Conservation (phyloP, 768 basidiomycete species). For the Termitomyces sp. region DNA sequence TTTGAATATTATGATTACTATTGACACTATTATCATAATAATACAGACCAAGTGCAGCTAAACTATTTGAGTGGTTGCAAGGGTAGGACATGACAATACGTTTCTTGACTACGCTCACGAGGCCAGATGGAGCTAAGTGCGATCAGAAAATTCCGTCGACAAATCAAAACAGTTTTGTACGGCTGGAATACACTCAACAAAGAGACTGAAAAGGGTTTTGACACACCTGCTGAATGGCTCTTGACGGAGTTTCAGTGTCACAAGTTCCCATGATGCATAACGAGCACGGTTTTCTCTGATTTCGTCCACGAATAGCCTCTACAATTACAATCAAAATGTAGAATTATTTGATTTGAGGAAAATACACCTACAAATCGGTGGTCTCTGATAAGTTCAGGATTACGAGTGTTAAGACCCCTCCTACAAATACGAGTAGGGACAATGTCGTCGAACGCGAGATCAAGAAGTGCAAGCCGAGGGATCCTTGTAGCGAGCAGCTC, state of each 20-base stretch:
- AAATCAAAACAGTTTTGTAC: constrained; percentile 4
- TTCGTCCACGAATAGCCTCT: constrained; percentile 8
- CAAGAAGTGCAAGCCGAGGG: constrained; percentile 17
- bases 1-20: too few species aligned
- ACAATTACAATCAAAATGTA: not conserved
- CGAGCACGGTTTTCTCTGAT: constrained; percentile 1
- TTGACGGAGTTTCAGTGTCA: constrained; percentile 4
- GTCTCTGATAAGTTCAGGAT: not conserved
- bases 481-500: constrained; percentile 18
- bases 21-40: too few species aligned
- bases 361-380: constrained; percentile 9
- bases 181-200: constrained; percentile 12
- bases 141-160: not conserved
- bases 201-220: not conserved
- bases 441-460: constrained; percentile 19
- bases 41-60: too few species aligned
- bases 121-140: too few species aligned
- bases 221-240: not conserved
- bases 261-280: constrained; percentile 11
- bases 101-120: too few species aligned
- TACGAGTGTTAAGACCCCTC: not conserved
- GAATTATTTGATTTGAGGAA: not conserved
- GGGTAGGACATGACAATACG: too few species aligned
- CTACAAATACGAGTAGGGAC: not conserved
- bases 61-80: too few species aligned